Base-by-base conservation (phyloP, 73 alveolate species). In the Uronychia setigera region DNA sequence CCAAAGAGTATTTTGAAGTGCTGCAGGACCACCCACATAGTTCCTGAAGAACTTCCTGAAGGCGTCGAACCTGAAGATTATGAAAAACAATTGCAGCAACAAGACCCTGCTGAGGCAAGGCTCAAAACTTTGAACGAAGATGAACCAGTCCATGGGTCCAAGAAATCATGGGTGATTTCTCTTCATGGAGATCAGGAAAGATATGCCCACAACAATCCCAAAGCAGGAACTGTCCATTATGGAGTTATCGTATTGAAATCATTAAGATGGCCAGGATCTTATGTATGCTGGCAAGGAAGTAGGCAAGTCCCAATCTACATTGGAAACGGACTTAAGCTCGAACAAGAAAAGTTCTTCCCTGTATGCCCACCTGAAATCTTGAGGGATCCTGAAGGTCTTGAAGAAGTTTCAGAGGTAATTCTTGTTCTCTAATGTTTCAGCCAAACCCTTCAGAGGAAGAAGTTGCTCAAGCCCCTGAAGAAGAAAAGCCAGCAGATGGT, bases 271-370 rank as follows among this genome's bases (percentile, higher is more conserved):
- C 93, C 93, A 29, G 96, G 96, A 5, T 67, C 96, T 0, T 32
- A 59, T 32, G 76, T 89, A 28, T 86, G 83, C 93, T 91, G 84
- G 83, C 27, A 86, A 25, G 80, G 59, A 29, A 80, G 83, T 59
- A 85, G 59, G 32, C 77, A 75, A 31, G 13, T 76, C 33, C 76
- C 76, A 74, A 77, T 91, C 33, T 91, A 91, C 79, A 84, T 91
- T 26, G 96, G 96, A 60, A 83, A 81, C 67, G 96, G 96, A 1
- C 86, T 31, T 25, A 91, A 91, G 83, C 59, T 80, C n/a, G 96
- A 91, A 59, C 57, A 60, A 14, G 5, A 80, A 34, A 58, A 67
- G 9, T 91, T 76, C 80, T 91, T 80, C 76, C 96, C 96, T 13
- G 84, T 84, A 26, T 77, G 32, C 86, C 92, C 93, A 26, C 96